A percentile compares a stretch with the other conserved stretches of the same genome.
Conservation (phyloP, 1,284 basidiomycete genomes). For the Ustilago lituana region DNA sequence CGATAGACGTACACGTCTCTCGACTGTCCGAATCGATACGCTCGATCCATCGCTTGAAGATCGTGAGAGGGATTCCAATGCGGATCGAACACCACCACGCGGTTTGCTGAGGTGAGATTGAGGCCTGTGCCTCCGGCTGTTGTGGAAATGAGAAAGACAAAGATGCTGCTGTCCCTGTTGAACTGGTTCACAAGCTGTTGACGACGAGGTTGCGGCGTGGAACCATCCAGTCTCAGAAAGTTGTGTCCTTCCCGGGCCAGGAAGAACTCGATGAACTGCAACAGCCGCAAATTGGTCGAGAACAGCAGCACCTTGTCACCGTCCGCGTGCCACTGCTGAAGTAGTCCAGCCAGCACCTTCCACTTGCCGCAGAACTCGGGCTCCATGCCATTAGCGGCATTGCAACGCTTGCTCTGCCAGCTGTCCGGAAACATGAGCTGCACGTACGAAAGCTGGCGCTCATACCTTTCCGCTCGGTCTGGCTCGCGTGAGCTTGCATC, state of each 20-base stretch:
- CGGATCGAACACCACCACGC: slow-evolving; percentile 88
- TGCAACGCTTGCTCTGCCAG: slow-evolving; percentile 47
- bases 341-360: slow-evolving; percentile 77
- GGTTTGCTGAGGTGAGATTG: slow-evolving; percentile 87
- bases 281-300: slow-evolving; percentile 82
- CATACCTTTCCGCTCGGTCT: slow-evolving; percentile 49
- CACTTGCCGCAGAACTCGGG: slow-evolving; percentile 81
- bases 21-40: slow-evolving; percentile 70
- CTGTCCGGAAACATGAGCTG: slow-evolving; percentile 63
- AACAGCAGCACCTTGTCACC: slow-evolving; percentile 73
- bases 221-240: slow-evolving; percentile 79
- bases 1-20: slow-evolving; percentile 55
- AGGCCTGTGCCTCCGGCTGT: slow-evolving; percentile 81
- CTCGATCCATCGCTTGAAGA: slow-evolving; percentile 85
- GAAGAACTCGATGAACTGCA: slow-evolving; percentile 81
- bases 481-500: slow-evolving; percentile 27
- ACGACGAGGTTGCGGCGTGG: slow-evolving; percentile 67
- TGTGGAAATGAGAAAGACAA: slow-evolving; percentile 83
- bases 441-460: slow-evolving; percentile 56
- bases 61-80: slow-evolving; percentile 83
- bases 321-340: slow-evolving; percentile 70
- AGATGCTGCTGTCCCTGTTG: slow-evolving; percentile 77
- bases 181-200: slow-evolving; percentile 79
- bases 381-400: slow-evolving; percentile 59
- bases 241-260: slow-evolving; percentile 74